Evolutionary conservation across 164 flowering plant species (phyloP).

Genomic region (Santalum album): DNA sequence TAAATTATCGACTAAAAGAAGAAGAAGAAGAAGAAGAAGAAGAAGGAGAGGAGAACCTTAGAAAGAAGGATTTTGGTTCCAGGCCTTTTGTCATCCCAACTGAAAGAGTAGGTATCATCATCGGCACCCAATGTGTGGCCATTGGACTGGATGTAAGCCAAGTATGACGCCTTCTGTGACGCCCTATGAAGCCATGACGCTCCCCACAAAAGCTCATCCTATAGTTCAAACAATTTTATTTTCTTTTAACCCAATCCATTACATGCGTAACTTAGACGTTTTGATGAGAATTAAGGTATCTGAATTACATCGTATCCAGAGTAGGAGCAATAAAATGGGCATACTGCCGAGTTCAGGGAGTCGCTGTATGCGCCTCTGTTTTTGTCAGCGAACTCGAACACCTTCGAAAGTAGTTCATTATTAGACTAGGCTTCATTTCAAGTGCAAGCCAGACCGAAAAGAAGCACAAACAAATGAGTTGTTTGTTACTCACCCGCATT

Average conservation of each 20-base stretch:
- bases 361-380: conserved; percentile 85
- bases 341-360: conserved; percentile 43
- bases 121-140: conserved; percentile 80
- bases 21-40: not conserved
- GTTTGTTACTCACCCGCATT: conserved; percentile 27
- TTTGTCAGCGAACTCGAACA: conserved; percentile 73
- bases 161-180: conserved; percentile 41
- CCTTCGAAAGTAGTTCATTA: conserved; percentile 42
- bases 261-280: too few species aligned
- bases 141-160: conserved; percentile 69
- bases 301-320: conserved; percentile 74
- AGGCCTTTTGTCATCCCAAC: conserved; percentile 90
- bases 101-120: conserved; percentile 73
- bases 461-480: not conserved
- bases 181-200: conserved; percentile 94
- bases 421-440: not conserved
- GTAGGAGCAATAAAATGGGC: conserved; percentile 96
- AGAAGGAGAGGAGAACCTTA: conserved; percentile 27
- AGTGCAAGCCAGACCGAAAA: not conserved
- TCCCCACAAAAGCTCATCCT: conserved; percentile 96
- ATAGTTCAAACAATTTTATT: not conserved
- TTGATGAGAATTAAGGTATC: too few species aligned
- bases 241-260: too few species aligned
- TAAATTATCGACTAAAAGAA: not conserved
- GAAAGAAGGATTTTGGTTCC: conserved; percentile 88